A percentile compares a stretch with the other conserved stretches of the same genome.
phyloP scores from a whole-genome alignment of 805 yeast genomes.

The Saccharomycopsis amapae region DNA sequence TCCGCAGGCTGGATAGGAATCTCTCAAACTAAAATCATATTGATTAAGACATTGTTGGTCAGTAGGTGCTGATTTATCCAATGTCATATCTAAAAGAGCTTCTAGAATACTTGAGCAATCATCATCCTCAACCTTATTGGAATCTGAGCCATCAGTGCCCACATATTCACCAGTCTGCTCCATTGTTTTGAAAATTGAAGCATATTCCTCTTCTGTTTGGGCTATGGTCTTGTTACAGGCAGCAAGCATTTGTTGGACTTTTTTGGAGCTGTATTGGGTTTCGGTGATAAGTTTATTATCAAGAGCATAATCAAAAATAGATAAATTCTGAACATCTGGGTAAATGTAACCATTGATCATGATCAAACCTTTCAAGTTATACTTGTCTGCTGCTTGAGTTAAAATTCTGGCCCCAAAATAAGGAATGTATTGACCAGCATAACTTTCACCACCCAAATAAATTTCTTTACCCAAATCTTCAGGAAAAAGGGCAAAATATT shows the following conservation, averaged over 20 bases:
- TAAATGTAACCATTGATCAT: conserved; percentile 96
- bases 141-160: conserved; percentile 7
- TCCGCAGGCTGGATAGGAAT: conserved; percentile 83
- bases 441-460: conserved; percentile 88
- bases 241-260: conserved; percentile 1
- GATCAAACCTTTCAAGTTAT: conserved; percentile 54
- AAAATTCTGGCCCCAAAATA: conserved; percentile 64
- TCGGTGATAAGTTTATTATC: conserved; percentile 14
- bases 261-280: conserved; percentile 8
- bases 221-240: conserved; percentile 8
- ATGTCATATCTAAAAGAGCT: conserved; percentile 9
- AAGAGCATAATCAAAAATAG: conserved; percentile 12
- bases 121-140: conserved; percentile 12
- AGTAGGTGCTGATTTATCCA: conserved; percentile 8
- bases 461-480: conserved; percentile 57
- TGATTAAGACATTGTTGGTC: conserved; percentile 64
- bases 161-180: conserved; percentile 19
- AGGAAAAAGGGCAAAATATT: conserved; percentile 67
- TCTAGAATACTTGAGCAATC: conserved; percentile 9
- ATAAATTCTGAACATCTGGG: conserved; percentile 61
- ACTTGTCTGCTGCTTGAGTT: conserved; percentile 23
- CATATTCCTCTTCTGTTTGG: conserved; percentile 3
- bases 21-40: conserved; percentile 70
- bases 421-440: conserved; percentile 96
- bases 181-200: conserved; percentile 12